Evolutionary conservation across 1,139 yeast species (phyloP), one percentile per base, ranked within the genome.

Genomic region (Saccharomycopsis crataegensis): DNA sequence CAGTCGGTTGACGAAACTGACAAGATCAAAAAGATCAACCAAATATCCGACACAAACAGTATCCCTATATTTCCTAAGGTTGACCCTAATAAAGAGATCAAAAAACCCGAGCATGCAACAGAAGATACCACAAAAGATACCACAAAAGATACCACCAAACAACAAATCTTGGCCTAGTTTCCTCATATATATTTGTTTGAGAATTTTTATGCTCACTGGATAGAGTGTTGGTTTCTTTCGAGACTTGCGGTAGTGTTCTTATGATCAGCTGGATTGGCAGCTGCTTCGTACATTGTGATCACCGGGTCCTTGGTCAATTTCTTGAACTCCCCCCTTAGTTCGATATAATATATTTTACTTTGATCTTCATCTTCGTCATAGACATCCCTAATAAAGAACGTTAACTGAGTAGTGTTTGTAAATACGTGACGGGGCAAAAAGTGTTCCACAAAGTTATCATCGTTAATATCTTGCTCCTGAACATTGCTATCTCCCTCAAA

Each of bases 181-280:
- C 49, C 6, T 36, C 42, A 9, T 16, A 46, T 11, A 17, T 46
- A 12, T 46, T 36, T 46, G 12, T 33, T 47, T 36, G 28, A 22
- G 4, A 22, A 22, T 40, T 8, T 1, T 11, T 11, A 12, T 31
- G 11, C 9, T 43, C 33, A 49, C 36, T 46, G 48, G 7, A 51
- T 34, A 11, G 54, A 46, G 22, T 43, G 50, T 11, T 41, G 44
- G 31, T 47, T 43, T 8, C 22, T 16, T 12, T 40, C 45, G 28
- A 41, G 8, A 43, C 36, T 42, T 12, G 36, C 42, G 6, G 28
- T 43, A 11, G 16, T 22, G 8, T 34, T 79, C 63, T 83, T 82
- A 67, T 91, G 97, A 65, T 91, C 97, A 2, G 85, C 80, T 0
- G 96, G 96, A 64, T 90, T 90, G 6, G 98, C 94, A 1, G 96